Evolutionary conservation across 2,329 filamentous ascomycete species (phyloP).

Genomic region (Hypocreales sp.): DNA sequence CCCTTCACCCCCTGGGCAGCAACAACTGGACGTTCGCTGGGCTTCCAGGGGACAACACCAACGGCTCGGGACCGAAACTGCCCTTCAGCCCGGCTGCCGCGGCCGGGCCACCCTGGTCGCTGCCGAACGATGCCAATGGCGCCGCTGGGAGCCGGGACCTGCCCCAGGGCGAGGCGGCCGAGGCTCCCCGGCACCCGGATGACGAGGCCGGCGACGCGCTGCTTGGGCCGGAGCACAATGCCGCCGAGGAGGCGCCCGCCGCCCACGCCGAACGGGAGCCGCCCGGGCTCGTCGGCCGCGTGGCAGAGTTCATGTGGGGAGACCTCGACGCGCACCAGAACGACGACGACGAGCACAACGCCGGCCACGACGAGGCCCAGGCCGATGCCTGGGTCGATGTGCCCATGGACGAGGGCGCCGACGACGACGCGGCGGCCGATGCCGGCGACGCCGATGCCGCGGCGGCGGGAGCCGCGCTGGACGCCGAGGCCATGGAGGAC

Average conservation of each 20-base stretch:
- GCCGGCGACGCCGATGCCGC: conserved; percentile 23
- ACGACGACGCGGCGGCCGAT: conserved; percentile 24
- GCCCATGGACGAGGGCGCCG: conserved; percentile 15
- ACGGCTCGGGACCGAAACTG: too few species aligned
- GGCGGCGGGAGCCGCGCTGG: conserved; percentile 47
- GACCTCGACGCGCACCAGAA: conserved; percentile 21
- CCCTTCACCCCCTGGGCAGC: conserved; percentile 37
- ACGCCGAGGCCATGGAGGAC: conserved; percentile 64
- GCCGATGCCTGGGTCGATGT: conserved; percentile 31
- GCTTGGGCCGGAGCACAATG: conserved; percentile 3
- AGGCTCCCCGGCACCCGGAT: conserved; percentile 1
- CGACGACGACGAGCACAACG: conserved; percentile 17
- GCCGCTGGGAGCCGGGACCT: too few species aligned
- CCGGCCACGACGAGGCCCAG: conserved; percentile 20
- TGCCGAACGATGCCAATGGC: too few species aligned
- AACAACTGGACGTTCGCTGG: conserved; percentile 45
- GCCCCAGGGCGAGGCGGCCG: neutral
- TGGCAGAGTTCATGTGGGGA: conserved; percentile 49
- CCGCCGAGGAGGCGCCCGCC: conserved; percentile 2
- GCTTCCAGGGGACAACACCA: conserved; percentile 18
- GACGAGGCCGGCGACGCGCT: conserved; percentile 1
- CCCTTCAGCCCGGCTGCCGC: too few species aligned
- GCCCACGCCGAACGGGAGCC: conserved; percentile 6
- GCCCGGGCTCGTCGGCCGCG: conserved; percentile 13
- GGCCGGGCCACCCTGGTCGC: neutral